These are phyloP conservation scores for Lachnellula hyalina DNA, from an alignment of 2,329 filamentous ascomycete species.

Conservation along the genomic window DNA sequence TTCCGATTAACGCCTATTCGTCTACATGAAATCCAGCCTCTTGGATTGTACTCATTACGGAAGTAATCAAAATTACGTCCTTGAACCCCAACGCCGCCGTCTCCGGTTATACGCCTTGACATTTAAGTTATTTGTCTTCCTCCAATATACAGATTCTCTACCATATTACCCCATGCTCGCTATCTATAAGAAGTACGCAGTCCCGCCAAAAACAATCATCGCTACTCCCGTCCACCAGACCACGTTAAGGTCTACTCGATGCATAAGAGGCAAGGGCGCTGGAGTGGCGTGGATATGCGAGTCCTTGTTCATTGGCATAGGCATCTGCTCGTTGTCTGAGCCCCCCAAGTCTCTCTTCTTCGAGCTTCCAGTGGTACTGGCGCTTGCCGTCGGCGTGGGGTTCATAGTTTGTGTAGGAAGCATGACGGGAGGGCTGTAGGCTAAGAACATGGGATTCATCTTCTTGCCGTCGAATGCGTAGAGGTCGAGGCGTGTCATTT, in stretches of 20 bases:
- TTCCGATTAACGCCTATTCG: too few relatives aligned
- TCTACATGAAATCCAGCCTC: too few relatives aligned
- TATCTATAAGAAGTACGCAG: constrained; percentile 29
- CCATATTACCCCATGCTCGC: not conserved
- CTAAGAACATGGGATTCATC: constrained; percentile 63
- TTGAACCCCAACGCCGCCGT: not conserved
- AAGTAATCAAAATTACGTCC: not conserved
- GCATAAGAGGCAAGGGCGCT: constrained; percentile 21
- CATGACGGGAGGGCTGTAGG: constrained; percentile 60
- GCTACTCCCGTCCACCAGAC: constrained; percentile 32
- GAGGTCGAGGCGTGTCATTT: constrained; percentile 58
- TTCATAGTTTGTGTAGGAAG: constrained; percentile 63
- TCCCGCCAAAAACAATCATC: constrained; percentile 31
- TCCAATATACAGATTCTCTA: constrained; percentile 17
- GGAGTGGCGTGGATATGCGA: constrained; percentile 6
- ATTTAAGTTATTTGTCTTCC: constrained; percentile 7
- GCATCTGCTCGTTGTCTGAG: constrained; percentile 26
- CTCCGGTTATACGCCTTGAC: constrained; percentile 17
- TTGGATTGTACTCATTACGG: too few relatives aligned
- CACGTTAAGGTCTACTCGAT: constrained; percentile 26
- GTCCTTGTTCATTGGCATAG: constrained; percentile 28
- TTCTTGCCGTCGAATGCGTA: constrained; percentile 59
- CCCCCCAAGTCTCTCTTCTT: constrained; percentile 32
- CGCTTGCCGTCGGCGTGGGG: constrained; percentile 38
- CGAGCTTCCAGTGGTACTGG: constrained; percentile 33